phyloP scores from a whole-genome alignment of 306 rosid genomes.

The Quillaja saponaria region DNA sequence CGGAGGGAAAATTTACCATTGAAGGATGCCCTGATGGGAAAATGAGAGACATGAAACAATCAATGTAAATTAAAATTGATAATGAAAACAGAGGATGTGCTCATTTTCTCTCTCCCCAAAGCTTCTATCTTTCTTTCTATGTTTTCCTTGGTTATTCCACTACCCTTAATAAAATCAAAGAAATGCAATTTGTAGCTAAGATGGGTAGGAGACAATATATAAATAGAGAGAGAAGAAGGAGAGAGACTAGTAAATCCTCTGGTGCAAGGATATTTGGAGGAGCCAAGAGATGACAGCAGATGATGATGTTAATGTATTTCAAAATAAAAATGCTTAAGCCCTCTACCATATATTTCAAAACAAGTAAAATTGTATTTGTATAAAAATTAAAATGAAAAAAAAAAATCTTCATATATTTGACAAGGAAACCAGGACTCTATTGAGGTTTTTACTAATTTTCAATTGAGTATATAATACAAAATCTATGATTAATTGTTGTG shows the following conservation, averaged over 20 bases:
- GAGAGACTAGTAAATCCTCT: conserved; percentile 67
- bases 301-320: conserved; percentile 11
- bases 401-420: too few relatives aligned
- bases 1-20: conserved; percentile 50
- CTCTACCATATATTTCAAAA: not conserved
- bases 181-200: conserved; percentile 62
- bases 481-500: too few relatives aligned
- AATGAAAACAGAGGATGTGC: conserved; percentile 85
- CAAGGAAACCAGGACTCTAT: too few relatives aligned
- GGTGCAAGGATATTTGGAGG: conserved; percentile 87
- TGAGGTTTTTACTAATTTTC: too few relatives aligned
- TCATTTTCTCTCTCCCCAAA: conserved; percentile 50
- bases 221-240: conserved; percentile 35
- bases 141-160: conserved; percentile 75
- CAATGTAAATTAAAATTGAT: conserved; percentile 52
- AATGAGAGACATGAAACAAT: conserved; percentile 43
- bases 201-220: conserved; percentile 45
- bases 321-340: not conserved
- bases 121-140: conserved; percentile 40
- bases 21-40: conserved; percentile 47
- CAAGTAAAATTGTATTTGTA: not conserved
- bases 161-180: conserved; percentile 70
- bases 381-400: not conserved
- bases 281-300: conserved; percentile 51
- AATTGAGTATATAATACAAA: too few relatives aligned